Evolutionary conservation across 2,329 filamentous ascomycete species (phyloP).

Genomic region (Arthrobotrys conoides): DNA sequence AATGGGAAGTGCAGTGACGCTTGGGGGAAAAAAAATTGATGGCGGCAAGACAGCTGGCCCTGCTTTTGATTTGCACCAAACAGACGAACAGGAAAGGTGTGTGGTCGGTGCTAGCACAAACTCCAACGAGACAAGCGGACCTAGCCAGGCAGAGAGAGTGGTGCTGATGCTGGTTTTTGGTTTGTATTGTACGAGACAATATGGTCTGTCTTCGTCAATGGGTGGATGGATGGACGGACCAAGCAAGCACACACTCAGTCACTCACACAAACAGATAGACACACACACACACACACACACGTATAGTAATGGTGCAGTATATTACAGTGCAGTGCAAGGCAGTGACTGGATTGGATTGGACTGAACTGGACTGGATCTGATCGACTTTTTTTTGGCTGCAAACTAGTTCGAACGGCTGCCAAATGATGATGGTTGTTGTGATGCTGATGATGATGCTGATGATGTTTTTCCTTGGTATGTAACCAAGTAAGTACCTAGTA

Average conservation of each 20-base stretch:
- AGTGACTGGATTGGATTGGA: conserved; percentile 5
- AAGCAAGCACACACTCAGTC: neutral
- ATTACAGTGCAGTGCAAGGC: conserved; percentile 1
- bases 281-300: conserved; percentile 14
- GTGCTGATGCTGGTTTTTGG: conserved; percentile 15
- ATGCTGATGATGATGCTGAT: neutral
- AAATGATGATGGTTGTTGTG: conserved; percentile 1
- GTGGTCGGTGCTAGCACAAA: conserved; percentile 39
- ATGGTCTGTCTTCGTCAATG: conserved; percentile 21
- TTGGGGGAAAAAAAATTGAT: conserved; percentile 57
- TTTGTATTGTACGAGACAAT: conserved; percentile 58
- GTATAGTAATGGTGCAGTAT: conserved; percentile 1
- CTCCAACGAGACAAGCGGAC: conserved; percentile 32
- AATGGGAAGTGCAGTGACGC: conserved; percentile 47
- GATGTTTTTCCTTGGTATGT: neutral
- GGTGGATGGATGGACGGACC: conserved; percentile 2
- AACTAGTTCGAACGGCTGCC: conserved; percentile 1
- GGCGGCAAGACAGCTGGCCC: conserved; percentile 61
- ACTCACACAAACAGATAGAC: neutral
- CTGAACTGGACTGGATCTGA: neutral
- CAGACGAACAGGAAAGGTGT: conserved; percentile 43
- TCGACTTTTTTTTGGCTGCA: neutral
- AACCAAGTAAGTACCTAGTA: too few relatives aligned
- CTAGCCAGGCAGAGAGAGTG: conserved; percentile 28
- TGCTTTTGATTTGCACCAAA: conserved; percentile 58